phyloP scores from a whole-genome alignment of 345 rosid genomes.

The Noccaea bulbosa region DNA sequence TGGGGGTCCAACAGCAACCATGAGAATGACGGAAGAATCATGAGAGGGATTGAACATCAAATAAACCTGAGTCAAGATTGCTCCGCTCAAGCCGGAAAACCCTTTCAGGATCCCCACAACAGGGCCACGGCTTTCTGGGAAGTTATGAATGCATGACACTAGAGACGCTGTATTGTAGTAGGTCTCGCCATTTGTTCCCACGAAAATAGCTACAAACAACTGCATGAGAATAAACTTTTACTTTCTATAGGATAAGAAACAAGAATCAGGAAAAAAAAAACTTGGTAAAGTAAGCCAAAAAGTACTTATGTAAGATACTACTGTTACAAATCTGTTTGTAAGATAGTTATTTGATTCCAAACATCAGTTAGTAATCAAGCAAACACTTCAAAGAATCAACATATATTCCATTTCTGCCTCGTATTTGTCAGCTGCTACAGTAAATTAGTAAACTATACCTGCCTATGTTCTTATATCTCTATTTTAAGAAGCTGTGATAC shows the following conservation, averaged over 20 bases:
- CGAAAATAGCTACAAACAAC: conserved; percentile 70
- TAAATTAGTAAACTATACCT: background rate
- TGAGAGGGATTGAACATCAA: conserved; percentile 60
- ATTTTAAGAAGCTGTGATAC: background rate
- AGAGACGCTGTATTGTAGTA: conserved; percentile 82
- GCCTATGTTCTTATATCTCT: background rate
- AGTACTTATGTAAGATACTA: background rate
- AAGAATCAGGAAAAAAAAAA: background rate
- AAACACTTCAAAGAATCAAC: background rate
- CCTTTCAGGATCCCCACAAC: conserved; percentile 88
- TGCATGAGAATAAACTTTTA: conserved; percentile 42
- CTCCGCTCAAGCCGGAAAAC: conserved; percentile 92
- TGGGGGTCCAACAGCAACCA: conserved; percentile 78
- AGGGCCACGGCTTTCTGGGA: conserved; percentile 82
- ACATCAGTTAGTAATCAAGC: background rate
- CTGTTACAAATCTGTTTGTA: background rate
- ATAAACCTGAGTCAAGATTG: conserved; percentile 81
- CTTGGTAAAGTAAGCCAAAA: background rate
- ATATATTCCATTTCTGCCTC: background rate
- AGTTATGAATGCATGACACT: conserved; percentile 86
- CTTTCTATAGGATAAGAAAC: background rate
- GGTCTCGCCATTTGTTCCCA: conserved; percentile 90
- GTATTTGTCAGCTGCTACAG: background rate
- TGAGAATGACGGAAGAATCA: conserved; percentile 68
- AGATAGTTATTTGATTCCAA: background rate